These are phyloP conservation scores for Lepidium didymum DNA, from an alignment of 345 rosid genomes.

Conservation along the genomic window DNA sequence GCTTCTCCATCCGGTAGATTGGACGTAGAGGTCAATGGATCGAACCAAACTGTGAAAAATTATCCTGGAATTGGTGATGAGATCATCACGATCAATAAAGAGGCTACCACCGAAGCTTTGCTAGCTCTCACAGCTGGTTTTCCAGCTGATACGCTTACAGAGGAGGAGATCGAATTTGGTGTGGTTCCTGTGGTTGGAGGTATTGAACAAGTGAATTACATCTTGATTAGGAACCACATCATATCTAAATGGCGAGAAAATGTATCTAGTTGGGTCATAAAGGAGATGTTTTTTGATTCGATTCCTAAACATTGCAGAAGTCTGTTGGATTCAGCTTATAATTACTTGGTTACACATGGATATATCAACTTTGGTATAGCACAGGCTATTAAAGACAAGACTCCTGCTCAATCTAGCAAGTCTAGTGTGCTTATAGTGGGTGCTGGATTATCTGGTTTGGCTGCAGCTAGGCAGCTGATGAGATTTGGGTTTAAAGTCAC, in stretches of 20 bases:
- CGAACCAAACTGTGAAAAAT: background rate
- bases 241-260: slow-evolving; percentile 86
- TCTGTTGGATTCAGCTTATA: slow-evolving; percentile 71
- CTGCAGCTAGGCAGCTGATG: slow-evolving; percentile 83
- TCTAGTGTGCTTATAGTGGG: slow-evolving; percentile 65
- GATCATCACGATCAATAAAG: slow-evolving; percentile 85
- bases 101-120: slow-evolving; percentile 84
- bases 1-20: slow-evolving; percentile 20
- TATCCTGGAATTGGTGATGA: slow-evolving; percentile 56
- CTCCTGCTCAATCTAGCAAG: slow-evolving; percentile 48
- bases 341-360: slow-evolving; percentile 69
- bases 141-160: slow-evolving; percentile 86
- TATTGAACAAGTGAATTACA: slow-evolving; percentile 93
- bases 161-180: slow-evolving; percentile 83
- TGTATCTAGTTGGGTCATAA: slow-evolving; percentile 57
- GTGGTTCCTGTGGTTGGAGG: slow-evolving; percentile 77
- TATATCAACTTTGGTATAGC: slow-evolving; percentile 87
- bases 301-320: slow-evolving; percentile 65
- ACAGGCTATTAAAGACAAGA: slow-evolving; percentile 59
- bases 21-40: slow-evolving; percentile 2
- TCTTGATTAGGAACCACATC: slow-evolving; percentile 81
- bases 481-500: slow-evolving; percentile 86
- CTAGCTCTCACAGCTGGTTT: slow-evolving; percentile 88
- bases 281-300: slow-evolving; percentile 60
- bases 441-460: slow-evolving; percentile 85